Conservation (phyloP, 108 stramenopile genomes). For the Nitzschia sp. region DNA sequence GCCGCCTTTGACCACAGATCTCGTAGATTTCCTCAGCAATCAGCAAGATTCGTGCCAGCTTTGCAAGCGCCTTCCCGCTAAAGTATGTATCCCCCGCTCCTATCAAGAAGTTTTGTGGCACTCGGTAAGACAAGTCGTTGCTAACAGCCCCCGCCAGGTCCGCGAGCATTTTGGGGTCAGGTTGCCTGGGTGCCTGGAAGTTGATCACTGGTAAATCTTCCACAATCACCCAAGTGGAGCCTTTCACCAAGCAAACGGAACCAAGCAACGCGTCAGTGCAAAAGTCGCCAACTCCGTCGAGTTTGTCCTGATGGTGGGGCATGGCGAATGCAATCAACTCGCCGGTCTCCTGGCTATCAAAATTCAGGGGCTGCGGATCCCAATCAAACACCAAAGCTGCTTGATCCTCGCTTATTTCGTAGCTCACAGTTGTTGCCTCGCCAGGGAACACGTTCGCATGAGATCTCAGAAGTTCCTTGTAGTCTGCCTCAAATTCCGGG, state of each 20-base stretch:
- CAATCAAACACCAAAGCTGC: constrained; percentile 44
- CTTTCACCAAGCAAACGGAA: constrained; percentile 42
- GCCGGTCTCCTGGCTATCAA: constrained; percentile 18
- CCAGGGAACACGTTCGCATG: constrained; percentile 73
- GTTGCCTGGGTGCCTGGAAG: constrained; percentile 67
- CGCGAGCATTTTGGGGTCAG: constrained; percentile 39
- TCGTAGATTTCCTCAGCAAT: constrained; percentile 74
- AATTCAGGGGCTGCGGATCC: constrained; percentile 31
- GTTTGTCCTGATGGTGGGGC: constrained; percentile 68
- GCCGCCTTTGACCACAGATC: constrained; percentile 27
- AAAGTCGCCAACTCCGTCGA: constrained; percentile 17
- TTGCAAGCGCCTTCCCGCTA: constrained; percentile 87
- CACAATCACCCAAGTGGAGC: constrained; percentile 36
- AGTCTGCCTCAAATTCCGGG: constrained; percentile 25
- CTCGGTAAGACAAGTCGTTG: constrained; percentile 50
- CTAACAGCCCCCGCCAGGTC: constrained; percentile 50
- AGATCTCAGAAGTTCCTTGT: constrained; percentile 48
- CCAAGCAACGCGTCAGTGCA: constrained; percentile 42
- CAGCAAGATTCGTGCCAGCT: constrained; percentile 81
- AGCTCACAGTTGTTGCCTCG: constrained; percentile 23
- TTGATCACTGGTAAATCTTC: constrained; percentile 39
- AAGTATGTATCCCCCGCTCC: constrained; percentile 96
- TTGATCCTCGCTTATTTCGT: constrained; percentile 15
- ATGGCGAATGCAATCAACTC: constrained; percentile 67
- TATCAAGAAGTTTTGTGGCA: constrained; percentile 75